Conservation (phyloP, 176 grass and related monocot species). For the Oryza brachyantha region DNA sequence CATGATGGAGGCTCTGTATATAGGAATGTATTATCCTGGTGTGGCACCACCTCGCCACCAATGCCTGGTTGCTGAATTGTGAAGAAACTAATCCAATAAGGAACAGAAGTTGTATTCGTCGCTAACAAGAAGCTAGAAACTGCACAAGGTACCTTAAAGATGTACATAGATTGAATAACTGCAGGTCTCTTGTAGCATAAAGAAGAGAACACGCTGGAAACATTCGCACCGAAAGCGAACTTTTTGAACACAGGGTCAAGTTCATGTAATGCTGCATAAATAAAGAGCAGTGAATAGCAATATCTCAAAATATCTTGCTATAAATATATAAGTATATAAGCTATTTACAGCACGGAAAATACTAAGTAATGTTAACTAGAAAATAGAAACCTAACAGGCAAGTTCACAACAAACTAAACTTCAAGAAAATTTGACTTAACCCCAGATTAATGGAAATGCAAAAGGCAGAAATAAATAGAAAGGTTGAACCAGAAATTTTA, state of each 20-base stretch:
- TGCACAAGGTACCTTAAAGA: constrained; percentile 76
- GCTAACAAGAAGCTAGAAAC: background rate
- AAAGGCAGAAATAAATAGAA: background rate
- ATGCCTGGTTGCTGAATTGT: constrained; percentile 86
- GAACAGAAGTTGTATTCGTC: background rate
- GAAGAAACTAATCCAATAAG: constrained; percentile 10
- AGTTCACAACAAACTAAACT: background rate
- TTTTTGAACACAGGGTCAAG: constrained; percentile 86
- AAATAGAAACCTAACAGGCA: background rate
- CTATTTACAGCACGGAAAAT: background rate
- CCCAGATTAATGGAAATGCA: background rate
- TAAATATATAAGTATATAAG: background rate
- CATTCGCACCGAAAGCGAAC: constrained; percentile 52
- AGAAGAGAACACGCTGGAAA: constrained; percentile 65
- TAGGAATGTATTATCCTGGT: constrained; percentile 94
- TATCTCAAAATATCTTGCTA: background rate
- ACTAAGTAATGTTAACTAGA: background rate
- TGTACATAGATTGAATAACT: constrained; percentile 97
- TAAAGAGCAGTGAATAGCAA: background rate
- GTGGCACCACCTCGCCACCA: constrained; percentile 92
- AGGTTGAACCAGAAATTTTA: background rate
- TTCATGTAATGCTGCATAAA: constrained; percentile 83
- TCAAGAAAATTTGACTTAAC: background rate
- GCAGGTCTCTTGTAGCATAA: constrained; percentile 80
- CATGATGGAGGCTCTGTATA: constrained; percentile 77